A percentile compares a stretch with the other conserved stretches of the same genome.
These are phyloP conservation scores for Colletotrichum scovillei DNA, from an alignment of 2,329 filamentous ascomycete species.

Conservation along the genomic window DNA sequence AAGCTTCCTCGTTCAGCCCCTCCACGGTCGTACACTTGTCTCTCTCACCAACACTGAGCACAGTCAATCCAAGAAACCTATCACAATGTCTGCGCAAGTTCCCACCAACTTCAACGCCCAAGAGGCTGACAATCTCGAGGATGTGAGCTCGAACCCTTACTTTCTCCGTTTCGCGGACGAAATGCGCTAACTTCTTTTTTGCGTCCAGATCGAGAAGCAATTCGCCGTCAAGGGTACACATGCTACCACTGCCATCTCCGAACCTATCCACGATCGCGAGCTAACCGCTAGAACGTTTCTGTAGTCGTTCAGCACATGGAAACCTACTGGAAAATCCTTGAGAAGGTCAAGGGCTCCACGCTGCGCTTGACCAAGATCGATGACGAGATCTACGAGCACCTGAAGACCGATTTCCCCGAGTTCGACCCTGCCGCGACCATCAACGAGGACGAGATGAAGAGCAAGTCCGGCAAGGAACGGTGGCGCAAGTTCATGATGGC, in stretches of 20 bases:
- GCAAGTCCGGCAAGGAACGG: conserved; percentile 90
- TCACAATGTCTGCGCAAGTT: conserved; percentile 38
- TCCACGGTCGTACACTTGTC: background rate
- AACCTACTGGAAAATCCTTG: conserved; percentile 96
- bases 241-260: background rate
- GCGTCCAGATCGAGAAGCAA: conserved; percentile 91
- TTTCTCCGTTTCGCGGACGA: background rate
- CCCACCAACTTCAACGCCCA: conserved; percentile 71
- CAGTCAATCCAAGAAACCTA: background rate
- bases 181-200: conserved; percentile 11
- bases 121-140: conserved; percentile 65
- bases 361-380: conserved; percentile 94
- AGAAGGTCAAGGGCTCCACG: conserved; percentile 88
- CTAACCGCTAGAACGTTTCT: background rate
- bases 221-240: conserved; percentile 91
- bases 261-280: too few relatives aligned
- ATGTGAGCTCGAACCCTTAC: conserved; percentile 54
- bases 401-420: conserved; percentile 89
- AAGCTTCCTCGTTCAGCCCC: conserved; percentile 7
- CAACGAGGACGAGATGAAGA: conserved; percentile 97
- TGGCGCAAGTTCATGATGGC: conserved; percentile 95
- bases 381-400: conserved; percentile 92
- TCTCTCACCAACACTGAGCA: background rate
- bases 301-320: conserved; percentile 91
- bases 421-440: conserved; percentile 86